Percentiles rank a stretch among this genome's conserved stretches.
phyloP scores from a whole-genome alignment of 495 filamentous ascomycete genomes.

The Penicillium cosmopolitanum region DNA sequence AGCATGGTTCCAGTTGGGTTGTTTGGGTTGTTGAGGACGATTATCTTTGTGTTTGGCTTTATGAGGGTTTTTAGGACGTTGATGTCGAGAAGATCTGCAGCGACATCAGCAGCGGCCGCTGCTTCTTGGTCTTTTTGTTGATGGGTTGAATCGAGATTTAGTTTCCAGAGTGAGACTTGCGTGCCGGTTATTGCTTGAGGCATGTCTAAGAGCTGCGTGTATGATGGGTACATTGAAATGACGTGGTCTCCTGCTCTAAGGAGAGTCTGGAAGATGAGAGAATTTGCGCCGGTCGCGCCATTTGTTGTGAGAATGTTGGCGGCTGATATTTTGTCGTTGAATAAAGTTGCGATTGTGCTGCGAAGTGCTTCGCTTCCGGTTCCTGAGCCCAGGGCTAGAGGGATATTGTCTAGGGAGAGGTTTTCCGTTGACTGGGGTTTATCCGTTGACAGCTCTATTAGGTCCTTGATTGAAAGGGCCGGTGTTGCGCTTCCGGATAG shows the following conservation, averaged over 20 bases:
- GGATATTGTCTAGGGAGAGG: slow-evolving; percentile 2
- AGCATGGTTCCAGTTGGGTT: slow-evolving; percentile 18
- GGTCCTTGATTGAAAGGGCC: slow-evolving; percentile 14
- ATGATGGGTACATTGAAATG: slow-evolving; percentile 20
- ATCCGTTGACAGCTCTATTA: slow-evolving; percentile 15
- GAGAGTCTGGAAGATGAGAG: slow-evolving; percentile 17
- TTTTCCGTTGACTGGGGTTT: slow-evolving; percentile 11
- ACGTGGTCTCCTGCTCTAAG: slow-evolving; percentile 17
- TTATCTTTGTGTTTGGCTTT: slow-evolving; percentile 19
- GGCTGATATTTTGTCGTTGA: slow-evolving; percentile 4
- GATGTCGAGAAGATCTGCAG: not conserved
- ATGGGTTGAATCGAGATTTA: slow-evolving; percentile 4
- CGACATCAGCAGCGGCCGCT: too few relatives aligned
- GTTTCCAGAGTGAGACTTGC: slow-evolving; percentile 15
- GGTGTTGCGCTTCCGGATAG: slow-evolving; percentile 15
- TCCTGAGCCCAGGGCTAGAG: slow-evolving; percentile 7
- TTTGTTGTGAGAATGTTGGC: slow-evolving; percentile 16
- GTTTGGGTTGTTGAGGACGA: slow-evolving; percentile 24
- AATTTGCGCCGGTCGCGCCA: slow-evolving; percentile 20
- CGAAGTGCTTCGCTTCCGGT: slow-evolving; percentile 15
- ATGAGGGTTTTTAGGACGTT: slow-evolving; percentile 9
- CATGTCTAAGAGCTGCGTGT: slow-evolving; percentile 15
- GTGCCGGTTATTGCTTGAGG: slow-evolving; percentile 11
- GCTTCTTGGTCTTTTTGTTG: not conserved
- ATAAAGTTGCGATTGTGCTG: slow-evolving; percentile 12